Evolutionary conservation across 2,329 filamentous ascomycete species (phyloP), one percentile per base, ranked within the genome.

Genomic region (Nemania sp.): DNA sequence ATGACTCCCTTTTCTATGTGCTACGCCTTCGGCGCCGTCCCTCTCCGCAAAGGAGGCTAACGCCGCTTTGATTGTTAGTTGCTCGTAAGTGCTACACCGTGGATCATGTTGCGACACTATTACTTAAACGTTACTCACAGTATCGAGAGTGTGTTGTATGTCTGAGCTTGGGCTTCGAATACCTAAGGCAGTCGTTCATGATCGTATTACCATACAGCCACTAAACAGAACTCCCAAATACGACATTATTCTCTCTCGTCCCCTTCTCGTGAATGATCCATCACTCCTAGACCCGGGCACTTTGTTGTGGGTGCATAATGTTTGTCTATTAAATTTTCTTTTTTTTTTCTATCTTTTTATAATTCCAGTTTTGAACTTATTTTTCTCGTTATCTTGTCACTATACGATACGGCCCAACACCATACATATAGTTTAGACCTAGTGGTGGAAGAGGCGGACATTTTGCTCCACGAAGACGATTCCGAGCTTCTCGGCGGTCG

Each of bases 401-500:
- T 17, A 50, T 39, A 50, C 25, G 34, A 13, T 18, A n/a, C 20
- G n/a, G 17, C 11, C 42, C 3, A 20, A 47, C 12, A 15, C 15
- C 18, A 42, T 34, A 20, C 9, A 42, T 34, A 20, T 5, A 29
- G 34, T 43, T 18, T 18, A 18, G 12, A 18, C 20, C 76, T 89
- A 98, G 79, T 98, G 94, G 78, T 97, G 94, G 88, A 98, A 98
- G 67, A 98, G 83, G 69, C 95, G 87, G 61, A 90, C 89, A 75
- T 90, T 92, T 83, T 99, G 95, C 83, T 99, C 92, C 39, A 98
- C 90, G 78, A 98, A 97, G 46, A 90, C 92, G 71, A 98, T 96
- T 57, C 89, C 90, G 66, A 96, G 82, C 81, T 94, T 92, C 81
- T 97, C 92, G 5, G 93, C 92, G 11, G 93, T 96, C 75, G 92